These are phyloP conservation scores for Trichoderma koningiopsis DNA, from an alignment of 2,329 filamentous ascomycete species.

Conservation along the genomic window DNA sequence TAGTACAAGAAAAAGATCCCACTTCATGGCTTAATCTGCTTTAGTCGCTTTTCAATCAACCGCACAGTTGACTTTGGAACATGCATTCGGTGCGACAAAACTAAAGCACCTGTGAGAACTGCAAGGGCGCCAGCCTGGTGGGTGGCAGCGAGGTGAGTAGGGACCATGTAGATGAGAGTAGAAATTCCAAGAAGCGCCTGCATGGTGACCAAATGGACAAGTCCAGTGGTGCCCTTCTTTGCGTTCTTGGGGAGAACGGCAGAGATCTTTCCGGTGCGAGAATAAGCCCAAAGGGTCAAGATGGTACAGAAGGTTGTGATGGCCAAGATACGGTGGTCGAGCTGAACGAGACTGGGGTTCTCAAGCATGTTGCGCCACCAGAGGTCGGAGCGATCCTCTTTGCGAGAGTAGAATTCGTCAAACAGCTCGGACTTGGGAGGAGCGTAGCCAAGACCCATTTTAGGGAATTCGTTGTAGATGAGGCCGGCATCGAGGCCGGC, in stretches of 20 bases:
- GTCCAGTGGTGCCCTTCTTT: constrained; percentile 70
- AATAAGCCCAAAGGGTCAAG: constrained; percentile 78
- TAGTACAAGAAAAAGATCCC: neutral
- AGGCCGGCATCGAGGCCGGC: constrained; percentile 93
- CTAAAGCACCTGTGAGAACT: constrained; percentile 77
- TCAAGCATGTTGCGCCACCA: constrained; percentile 98
- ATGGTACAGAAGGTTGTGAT: constrained; percentile 84
- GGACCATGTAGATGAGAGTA: constrained; percentile 92
- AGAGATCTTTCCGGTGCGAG: constrained; percentile 63
- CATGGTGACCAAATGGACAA: constrained; percentile 78
- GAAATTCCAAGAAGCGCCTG: constrained; percentile 87
- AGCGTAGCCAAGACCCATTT: constrained; percentile 82
- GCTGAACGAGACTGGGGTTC: constrained; percentile 92
- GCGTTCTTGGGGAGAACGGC: constrained; percentile 64
- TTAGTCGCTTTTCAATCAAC: constrained; percentile 57
- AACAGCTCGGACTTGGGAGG: constrained; percentile 84
- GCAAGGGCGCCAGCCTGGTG: constrained; percentile 92
- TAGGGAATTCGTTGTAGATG: constrained; percentile 98
- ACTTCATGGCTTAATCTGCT: constrained; percentile 33
- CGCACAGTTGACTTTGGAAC: constrained; percentile 67
- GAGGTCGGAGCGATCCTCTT: constrained; percentile 75
- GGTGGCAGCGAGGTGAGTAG: constrained; percentile 80
- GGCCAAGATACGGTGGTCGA: constrained; percentile 92
- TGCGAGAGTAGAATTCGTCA: constrained; percentile 81
- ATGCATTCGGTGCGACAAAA: constrained; percentile 77